Evolutionary conservation across 352 stramenopile genomes (phyloP).

Genomic region (Phytopythium vexans): DNA sequence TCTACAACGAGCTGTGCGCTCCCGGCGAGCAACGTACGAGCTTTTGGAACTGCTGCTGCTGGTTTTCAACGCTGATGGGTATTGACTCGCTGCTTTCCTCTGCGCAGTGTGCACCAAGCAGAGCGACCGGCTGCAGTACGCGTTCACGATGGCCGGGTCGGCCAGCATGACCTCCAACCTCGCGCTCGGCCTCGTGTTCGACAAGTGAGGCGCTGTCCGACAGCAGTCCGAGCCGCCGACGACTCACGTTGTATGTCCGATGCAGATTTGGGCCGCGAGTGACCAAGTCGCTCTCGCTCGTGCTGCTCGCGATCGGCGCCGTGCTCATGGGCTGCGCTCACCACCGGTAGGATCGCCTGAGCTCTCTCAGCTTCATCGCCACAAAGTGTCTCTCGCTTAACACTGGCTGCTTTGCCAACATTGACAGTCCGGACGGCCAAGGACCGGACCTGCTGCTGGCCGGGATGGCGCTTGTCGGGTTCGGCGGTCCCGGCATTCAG

Average conservation of each 20-base stretch:
- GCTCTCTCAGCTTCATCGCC: neutral
- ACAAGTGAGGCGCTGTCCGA: constrained; percentile 23
- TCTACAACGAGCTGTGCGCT: constrained; percentile 55
- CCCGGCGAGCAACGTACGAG: constrained; percentile 33
- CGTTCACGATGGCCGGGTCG: constrained; percentile 57
- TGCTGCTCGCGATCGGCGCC: constrained; percentile 40
- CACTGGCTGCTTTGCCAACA: neutral
- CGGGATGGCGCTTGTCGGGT: constrained; percentile 60
- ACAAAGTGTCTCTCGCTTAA: neutral
- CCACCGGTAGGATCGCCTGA: constrained; percentile 16
- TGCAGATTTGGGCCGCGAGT: constrained; percentile 47
- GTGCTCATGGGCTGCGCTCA: constrained; percentile 50
- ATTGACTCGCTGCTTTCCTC: neutral
- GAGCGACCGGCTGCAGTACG: constrained; percentile 54
- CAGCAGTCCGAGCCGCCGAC: neutral
- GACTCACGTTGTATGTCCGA: neutral
- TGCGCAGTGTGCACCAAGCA: constrained; percentile 45
- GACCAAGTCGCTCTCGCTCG: constrained; percentile 49
- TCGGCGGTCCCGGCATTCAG: constrained; percentile 63
- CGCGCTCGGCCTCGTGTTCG: constrained; percentile 55
- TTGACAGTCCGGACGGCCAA: constrained; percentile 18
- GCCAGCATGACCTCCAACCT: constrained; percentile 67
- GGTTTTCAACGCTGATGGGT: neutral
- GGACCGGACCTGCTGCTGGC: constrained; percentile 46
- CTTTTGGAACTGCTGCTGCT: neutral